A percentile compares a stretch with the other conserved stretches of the same genome.
Conservation (phyloP, 345 rosid species). For the Populus tremula region DNA sequence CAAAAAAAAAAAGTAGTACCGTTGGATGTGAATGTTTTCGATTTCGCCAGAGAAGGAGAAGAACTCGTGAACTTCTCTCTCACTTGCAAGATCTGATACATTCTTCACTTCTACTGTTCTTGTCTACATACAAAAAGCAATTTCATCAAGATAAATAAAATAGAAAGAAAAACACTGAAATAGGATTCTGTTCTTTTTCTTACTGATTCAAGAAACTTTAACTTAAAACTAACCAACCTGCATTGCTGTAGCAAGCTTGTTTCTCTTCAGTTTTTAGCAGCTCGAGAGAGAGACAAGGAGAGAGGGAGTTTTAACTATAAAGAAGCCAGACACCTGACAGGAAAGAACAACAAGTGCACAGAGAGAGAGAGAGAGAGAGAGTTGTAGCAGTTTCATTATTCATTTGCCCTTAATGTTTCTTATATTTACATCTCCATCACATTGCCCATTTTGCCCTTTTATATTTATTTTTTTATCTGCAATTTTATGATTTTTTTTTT, state of each 20-base stretch:
- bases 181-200: too few relatives aligned
- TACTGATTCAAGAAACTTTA: neutral
- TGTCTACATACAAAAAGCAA: slow-evolving; percentile 29
- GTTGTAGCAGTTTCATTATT: neutral
- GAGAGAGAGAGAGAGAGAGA: neutral
- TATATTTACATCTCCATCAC: neutral
- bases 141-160: neutral
- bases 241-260: slow-evolving; percentile 5
- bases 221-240: slow-evolving; percentile 8
- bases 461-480: neutral
- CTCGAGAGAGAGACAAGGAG: neutral
- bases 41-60: slow-evolving; percentile 96
- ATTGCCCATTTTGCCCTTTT: neutral
- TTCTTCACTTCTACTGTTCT: slow-evolving; percentile 81
- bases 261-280: neutral
- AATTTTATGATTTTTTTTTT: neutral
- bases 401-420: slow-evolving; percentile 5
- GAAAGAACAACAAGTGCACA: neutral
- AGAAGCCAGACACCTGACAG: slow-evolving; percentile 7
- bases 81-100: slow-evolving; percentile 91
- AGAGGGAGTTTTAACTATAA: neutral
- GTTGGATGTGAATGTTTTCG: slow-evolving; percentile 56
- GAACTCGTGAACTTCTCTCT: slow-evolving; percentile 98
- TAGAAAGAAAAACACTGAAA: too few relatives aligned
- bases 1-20: slow-evolving; percentile 34